Evolutionary conservation across 176 grass and related monocot genomes (phyloP).

Genomic region (Bolboschoenus planiculmis): DNA sequence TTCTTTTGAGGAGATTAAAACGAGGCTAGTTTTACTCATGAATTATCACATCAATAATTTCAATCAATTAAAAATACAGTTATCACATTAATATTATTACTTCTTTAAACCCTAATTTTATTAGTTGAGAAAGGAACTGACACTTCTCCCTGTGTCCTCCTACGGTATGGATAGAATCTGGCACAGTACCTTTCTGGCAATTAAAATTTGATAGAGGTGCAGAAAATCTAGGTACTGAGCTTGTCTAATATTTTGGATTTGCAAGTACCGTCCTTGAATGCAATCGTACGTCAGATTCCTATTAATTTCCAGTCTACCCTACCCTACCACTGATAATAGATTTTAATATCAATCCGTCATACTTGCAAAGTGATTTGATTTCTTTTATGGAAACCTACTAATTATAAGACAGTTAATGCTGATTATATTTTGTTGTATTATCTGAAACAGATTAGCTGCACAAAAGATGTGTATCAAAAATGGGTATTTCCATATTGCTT

Average conservation of each 20-base stretch:
- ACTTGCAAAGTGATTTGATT: background rate
- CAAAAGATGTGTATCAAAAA: background rate
- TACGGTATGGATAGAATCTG: background rate
- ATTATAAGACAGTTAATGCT: too few species aligned
- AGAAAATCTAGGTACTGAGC: conserved; percentile 5
- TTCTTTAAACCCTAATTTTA: background rate
- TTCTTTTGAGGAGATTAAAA: too few species aligned
- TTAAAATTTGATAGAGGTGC: background rate
- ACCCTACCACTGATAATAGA: background rate
- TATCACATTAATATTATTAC: background rate
- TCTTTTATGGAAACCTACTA: background rate
- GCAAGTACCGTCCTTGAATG: conserved; percentile 14
- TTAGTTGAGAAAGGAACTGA: background rate
- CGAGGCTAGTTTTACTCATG: too few species aligned
- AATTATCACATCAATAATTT: background rate
- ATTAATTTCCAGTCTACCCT: background rate
- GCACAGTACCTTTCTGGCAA: background rate
- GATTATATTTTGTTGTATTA: background rate
- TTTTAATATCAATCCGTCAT: background rate
- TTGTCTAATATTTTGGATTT: conserved; percentile 15
- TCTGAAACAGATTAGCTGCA: background rate
- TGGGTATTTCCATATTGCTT: background rate
- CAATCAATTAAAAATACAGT: background rate
- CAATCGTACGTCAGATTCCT: background rate
- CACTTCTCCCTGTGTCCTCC: background rate